These are phyloP conservation scores for Epichloe sp. DNA, from an alignment of 2,329 filamentous ascomycete genomes.

Conservation along the genomic window DNA sequence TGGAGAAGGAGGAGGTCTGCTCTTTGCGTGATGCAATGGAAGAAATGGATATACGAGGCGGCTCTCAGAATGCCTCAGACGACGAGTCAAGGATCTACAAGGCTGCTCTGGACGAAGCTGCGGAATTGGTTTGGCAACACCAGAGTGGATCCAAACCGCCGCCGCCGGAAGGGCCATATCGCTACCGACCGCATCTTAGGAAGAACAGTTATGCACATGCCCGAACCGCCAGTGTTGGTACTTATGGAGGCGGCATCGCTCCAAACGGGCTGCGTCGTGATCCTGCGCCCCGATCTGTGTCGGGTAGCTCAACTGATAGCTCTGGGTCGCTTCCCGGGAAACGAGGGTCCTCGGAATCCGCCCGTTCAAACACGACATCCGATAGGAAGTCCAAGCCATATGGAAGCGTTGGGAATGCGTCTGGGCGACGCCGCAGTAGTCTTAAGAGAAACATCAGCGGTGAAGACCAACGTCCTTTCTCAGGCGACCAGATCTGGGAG, in stretches of 20 bases:
- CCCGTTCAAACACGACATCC: conserved; percentile 7
- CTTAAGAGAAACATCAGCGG: conserved; percentile 59
- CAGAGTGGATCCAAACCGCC: conserved; percentile 39
- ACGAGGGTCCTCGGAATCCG: conserved; percentile 15
- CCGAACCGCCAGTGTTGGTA: conserved; percentile 45
- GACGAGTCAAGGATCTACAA: conserved; percentile 54
- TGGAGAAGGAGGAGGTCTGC: conserved; percentile 66
- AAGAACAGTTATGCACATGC: conserved; percentile 61
- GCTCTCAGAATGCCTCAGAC: conserved; percentile 17
- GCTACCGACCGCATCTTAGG: conserved; percentile 54
- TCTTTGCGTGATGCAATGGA: conserved; percentile 61
- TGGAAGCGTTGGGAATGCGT: conserved; percentile 24
- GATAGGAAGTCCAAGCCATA: conserved; percentile 25
- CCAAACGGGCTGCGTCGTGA: conserved; percentile 32
- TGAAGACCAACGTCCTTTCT: conserved; percentile 53
- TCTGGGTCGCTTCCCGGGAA: conserved; percentile 24
- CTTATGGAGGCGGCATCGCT: conserved; percentile 28
- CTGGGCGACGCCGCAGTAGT: conserved; percentile 46
- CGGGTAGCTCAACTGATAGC: conserved; percentile 38
- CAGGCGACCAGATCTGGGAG: conserved; percentile 76
- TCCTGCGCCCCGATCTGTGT: conserved; percentile 31
- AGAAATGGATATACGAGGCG: conserved; percentile 49
- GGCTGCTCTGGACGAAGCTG: conserved; percentile 63
- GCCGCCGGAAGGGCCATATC: conserved; percentile 47
- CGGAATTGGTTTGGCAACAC: conserved; percentile 68